Conservation (phyloP, 177 flowering plant genomes). For the Vitis hybrid region DNA sequence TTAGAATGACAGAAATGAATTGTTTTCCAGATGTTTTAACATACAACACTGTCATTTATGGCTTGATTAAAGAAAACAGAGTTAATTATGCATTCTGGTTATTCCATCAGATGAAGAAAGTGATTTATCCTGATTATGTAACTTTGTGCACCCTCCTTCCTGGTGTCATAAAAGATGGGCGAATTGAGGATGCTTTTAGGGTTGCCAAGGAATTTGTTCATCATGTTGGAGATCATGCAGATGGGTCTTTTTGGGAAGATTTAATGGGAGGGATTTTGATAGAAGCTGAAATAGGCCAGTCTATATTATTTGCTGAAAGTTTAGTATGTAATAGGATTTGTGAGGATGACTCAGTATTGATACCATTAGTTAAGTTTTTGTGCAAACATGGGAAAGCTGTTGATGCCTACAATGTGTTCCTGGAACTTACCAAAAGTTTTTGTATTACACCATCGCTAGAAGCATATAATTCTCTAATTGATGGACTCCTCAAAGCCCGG, state of each 20-base stretch:
- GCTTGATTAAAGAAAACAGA: constrained; percentile 58
- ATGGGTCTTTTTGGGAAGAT: constrained; percentile 60
- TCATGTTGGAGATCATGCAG: constrained; percentile 20
- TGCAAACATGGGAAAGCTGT: constrained; percentile 48
- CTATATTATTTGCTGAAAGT: constrained; percentile 54
- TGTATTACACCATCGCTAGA: constrained; percentile 46
- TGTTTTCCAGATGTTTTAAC: constrained; percentile 74
- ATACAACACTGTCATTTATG: constrained; percentile 83
- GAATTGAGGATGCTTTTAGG: constrained; percentile 57
- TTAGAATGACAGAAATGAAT: constrained; percentile 50
- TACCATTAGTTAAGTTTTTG: constrained; percentile 52
- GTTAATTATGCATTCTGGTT: constrained; percentile 65
- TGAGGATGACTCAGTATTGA: constrained; percentile 49
- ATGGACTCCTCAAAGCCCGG: constrained; percentile 59
- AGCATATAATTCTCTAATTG: constrained; percentile 58
- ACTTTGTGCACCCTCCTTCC: constrained; percentile 82
- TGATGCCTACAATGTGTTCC: constrained; percentile 55
- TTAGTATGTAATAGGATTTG: constrained; percentile 46
- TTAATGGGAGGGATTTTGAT: constrained; percentile 55
- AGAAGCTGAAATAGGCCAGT: constrained; percentile 50
- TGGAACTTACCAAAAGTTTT: constrained; percentile 45
- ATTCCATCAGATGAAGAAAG: constrained; percentile 87
- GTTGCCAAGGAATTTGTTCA: constrained; percentile 38
- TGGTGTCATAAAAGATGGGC: constrained; percentile 55
- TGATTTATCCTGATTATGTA: constrained; percentile 57